These are phyloP conservation scores for Globisporangium canariense DNA, from an alignment of 352 stramenopile species.

Conservation along the genomic window DNA sequence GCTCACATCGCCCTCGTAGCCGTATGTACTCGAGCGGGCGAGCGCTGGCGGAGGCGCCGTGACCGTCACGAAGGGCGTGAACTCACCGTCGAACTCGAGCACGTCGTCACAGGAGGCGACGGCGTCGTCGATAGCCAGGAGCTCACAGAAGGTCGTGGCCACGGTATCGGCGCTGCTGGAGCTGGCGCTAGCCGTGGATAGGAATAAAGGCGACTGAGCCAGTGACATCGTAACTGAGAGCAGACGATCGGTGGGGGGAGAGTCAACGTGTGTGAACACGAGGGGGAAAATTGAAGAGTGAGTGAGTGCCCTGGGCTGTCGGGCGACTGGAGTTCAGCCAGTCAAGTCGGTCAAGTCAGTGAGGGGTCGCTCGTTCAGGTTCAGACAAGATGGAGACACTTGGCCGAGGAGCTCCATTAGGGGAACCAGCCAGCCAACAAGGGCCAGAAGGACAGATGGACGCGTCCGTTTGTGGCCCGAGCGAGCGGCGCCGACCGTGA, in stretches of 20 bases:
- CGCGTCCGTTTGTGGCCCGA: not conserved
- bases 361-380: not conserved
- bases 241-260: not conserved
- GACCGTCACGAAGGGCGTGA: conserved; percentile 9
- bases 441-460: not conserved
- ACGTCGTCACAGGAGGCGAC: not conserved
- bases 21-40: conserved; percentile 3
- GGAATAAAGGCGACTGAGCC: conserved; percentile 16
- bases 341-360: conserved; percentile 1
- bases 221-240: conserved; percentile 12
- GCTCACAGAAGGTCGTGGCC: not conserved
- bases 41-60: not conserved
- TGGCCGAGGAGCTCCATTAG: not conserved
- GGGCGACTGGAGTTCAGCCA: not conserved
- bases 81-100: conserved; percentile 4
- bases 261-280: conserved; percentile 17
- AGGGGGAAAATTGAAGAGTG: conserved; percentile 13
- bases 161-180: not conserved
- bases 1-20: conserved; percentile 7
- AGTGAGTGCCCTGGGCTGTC: not conserved
- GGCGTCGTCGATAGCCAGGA: conserved; percentile 1
- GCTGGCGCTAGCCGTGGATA: not conserved
- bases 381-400: not conserved
- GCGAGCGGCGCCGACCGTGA: not conserved
- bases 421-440: not conserved